These are phyloP conservation scores for Neocatenulostroma microsporum DNA, from an alignment of 2,329 filamentous ascomycete genomes.

Conservation along the genomic window DNA sequence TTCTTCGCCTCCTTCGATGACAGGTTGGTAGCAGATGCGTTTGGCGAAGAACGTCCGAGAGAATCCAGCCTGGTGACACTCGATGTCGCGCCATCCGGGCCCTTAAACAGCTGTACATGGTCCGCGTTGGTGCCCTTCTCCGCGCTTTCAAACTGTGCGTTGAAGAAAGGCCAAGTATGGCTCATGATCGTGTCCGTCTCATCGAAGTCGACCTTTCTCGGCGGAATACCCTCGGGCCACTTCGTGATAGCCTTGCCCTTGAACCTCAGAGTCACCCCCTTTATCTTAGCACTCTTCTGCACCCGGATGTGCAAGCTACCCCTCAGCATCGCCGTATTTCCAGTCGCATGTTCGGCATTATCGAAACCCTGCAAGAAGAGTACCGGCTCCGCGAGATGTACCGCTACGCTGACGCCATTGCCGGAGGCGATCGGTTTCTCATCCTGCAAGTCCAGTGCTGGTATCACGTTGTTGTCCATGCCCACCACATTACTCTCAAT, in stretches of 20 bases:
- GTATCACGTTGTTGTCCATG: constrained; percentile 20
- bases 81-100: constrained; percentile 26
- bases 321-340: constrained; percentile 72
- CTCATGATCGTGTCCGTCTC: constrained; percentile 82
- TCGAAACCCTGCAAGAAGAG: constrained; percentile 74
- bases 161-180: constrained; percentile 88
- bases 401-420: constrained; percentile 65
- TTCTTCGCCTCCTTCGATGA: constrained; percentile 51
- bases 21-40: constrained; percentile 38
- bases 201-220: constrained; percentile 71
- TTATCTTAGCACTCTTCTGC: constrained; percentile 86
- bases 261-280: constrained; percentile 80
- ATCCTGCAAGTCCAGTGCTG: constrained; percentile 30
- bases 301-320: constrained; percentile 76
- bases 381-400: constrained; percentile 70
- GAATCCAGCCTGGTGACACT: constrained; percentile 28
- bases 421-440: constrained; percentile 70
- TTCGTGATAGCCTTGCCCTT: constrained; percentile 79
- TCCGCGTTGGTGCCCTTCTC: constrained; percentile 57
- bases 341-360: constrained; percentile 55
- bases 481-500: constrained; percentile 9
- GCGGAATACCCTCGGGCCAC: constrained; percentile 93
- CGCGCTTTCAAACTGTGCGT: constrained; percentile 57
- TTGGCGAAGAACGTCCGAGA: constrained; percentile 26
- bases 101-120: constrained; percentile 50